Evolutionary conservation across 2,329 filamentous ascomycete genomes (phyloP), one percentile per base, ranked within the genome.

Genomic region (Xylariaceae sp.): DNA sequence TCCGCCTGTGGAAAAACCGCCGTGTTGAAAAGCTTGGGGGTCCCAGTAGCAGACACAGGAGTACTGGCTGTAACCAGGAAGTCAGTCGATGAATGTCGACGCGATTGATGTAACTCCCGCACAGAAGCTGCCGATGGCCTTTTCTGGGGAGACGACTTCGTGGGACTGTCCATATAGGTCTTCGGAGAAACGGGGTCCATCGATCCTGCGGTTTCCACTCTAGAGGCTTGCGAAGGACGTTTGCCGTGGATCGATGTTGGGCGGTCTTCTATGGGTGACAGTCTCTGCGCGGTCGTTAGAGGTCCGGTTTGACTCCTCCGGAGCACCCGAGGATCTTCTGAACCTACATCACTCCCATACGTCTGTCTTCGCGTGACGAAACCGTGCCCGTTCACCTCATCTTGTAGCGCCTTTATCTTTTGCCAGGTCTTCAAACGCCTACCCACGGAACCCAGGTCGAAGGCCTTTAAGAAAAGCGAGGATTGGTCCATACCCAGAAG

Each of bases 401-500:
- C 90, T 72, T 97, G 93, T 64, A 97, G 81, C 2, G 85, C 80
- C 74, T 96, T 96, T 73, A 97, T 92, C 75, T 94, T 96, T 74
- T 97, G 91, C 93, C 93, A 97, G 1, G 92, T 96, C 74, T 95
- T 95, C 62, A 97, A 76, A 62, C 93, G 84, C 59, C 90, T 84
- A 7, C 93, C 93, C 67, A 97, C 92, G 2, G 92, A 90, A 15
- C 93, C 93, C 66, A 97, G 81, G 67, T 97, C 90, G 68, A 97
- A 96, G 51, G 94, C 92, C 71, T 96, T 96, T 78, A 97, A 88
- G 72, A 97, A 96, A 13, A 97, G 81, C 45, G 94, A 95, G 59
- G 90, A 90, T 76, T 97, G 93, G 68, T 97, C 92, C 90, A 97
- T 96, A 56, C 90, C 90, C 55, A 99, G 77, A 45, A 99, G 77